Evolutionary conservation across 305 asterid genomes (phyloP), one percentile per base, ranked within the genome.

Genomic region (Solanum chacoense): DNA sequence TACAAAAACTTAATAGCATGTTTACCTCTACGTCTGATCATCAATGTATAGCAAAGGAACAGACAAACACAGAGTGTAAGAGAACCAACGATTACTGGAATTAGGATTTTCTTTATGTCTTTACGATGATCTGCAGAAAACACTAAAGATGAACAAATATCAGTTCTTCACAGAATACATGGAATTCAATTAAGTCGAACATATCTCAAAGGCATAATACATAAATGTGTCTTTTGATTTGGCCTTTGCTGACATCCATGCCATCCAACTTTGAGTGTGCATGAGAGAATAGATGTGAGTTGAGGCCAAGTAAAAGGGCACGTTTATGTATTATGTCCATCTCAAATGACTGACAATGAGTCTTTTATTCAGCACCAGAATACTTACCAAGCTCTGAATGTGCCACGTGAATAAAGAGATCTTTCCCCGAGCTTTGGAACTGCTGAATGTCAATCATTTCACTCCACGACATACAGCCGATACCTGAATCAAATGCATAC

Each of bases 401-500:
- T 3, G 94, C 92, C 55, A 96, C 31, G 1, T 97, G 94, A 88
- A 96, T 42, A 85, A 80, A 89, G 77, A 96, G 92, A 89, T 93
- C 95, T 7, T 91, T 80, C 24, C 94, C 95, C 38, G 88, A 73
- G 22, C 74, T 89, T 32, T 89, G 71, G 42, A 91, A 88, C 83
- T 84, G 89, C 89, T 93, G 95, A 67, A 91, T 88, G 36, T 95
- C 94, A 31, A 92, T 88, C 32, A 94, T 24, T 37, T 88, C 89
- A 42, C 76, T 88, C 97, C 98, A 94, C 80, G 91, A 90, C 93
- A 92, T 88, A 89, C 96, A 93, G 40, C 95, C 91, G 59, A 91
- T 93, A 10, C 93, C 94, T 1, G 1, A 4, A 22, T 89, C 90
- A 88, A 74, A 91, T 20, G 93, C 91, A 92, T 93, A 93, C 8